Percentiles rank a stretch among this genome's conserved stretches.
Evolutionary conservation across 345 rosid genomes (phyloP).

Genomic region (Nephelium lappaceum): DNA sequence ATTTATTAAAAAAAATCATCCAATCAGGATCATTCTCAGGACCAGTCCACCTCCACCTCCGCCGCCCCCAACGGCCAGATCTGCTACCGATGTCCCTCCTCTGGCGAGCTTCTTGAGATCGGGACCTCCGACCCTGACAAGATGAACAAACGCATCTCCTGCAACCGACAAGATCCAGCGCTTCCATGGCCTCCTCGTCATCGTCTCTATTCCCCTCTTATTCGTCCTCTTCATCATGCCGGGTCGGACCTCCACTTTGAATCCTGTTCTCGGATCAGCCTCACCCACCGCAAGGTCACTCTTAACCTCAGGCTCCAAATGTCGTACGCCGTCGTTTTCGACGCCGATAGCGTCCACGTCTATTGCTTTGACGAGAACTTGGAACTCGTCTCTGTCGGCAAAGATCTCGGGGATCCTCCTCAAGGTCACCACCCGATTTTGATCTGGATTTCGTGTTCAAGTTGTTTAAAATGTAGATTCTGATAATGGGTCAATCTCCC

Average conservation of each 20-base stretch:
- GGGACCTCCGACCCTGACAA: constrained; percentile 45
- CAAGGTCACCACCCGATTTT: constrained; percentile 41
- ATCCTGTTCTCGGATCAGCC: constrained; percentile 43
- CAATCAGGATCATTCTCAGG: constrained; percentile 74
- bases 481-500: not conserved
- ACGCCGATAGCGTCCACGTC: constrained; percentile 96
- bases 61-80: constrained; percentile 81
- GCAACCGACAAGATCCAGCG: constrained; percentile 80
- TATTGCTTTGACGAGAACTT: constrained; percentile 80
- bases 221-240: constrained; percentile 70
- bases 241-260: constrained; percentile 41
- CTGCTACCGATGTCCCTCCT: constrained; percentile 83
- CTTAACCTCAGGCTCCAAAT: constrained; percentile 39
- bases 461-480: not conserved
- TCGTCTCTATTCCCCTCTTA: constrained; percentile 66
- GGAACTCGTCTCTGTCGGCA: constrained; percentile 91
- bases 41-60: constrained; percentile 60
- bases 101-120: constrained; percentile 53
- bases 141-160: constrained; percentile 60
- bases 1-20: too few relatives aligned
- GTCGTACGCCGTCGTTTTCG: constrained; percentile 79
- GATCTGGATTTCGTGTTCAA: not conserved
- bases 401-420: constrained; percentile 85
- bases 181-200: constrained; percentile 59
- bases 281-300: constrained; percentile 48